Base-by-base conservation (phyloP, 805 yeast species). In the Dipodascus geniculatus region DNA sequence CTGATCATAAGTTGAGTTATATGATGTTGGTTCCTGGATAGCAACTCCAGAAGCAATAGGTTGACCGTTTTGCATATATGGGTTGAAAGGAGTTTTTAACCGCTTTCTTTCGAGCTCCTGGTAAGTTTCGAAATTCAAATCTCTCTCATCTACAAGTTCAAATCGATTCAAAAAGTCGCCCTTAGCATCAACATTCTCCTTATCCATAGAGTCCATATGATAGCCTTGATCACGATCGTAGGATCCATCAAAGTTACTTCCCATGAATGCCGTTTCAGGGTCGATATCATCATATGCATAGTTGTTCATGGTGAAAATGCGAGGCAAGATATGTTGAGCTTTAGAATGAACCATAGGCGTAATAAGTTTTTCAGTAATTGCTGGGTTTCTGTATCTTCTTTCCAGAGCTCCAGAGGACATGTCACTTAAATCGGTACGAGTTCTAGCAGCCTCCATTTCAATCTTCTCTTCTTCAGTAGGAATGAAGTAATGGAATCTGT, bases 281-380 rank as follows among this genome's bases (percentile, higher is more conserved):
- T 42, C 55, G 20, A 49, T 35, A 4, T 48, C 56, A 14, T 51
- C 56, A 23, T 14, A 20, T 20, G 35, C 31, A 16, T 16, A 35
- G 14, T 33, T 23, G 16, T 47, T 23, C 33, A 52, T 38, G 20
- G 53, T n/a, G 48, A 57, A 56, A 14, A 60, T 59, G 4, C 23
- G 16, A 11, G 53, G 51, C n/a, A 59, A 49, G 38, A 52, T 22
- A 31, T 42, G 55, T 22, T 54, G 53, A 11, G 60, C 57, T n/a
- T 50, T 52, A 9, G 61, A 56, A 53, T 55, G 56, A 3, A 61
- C 62, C 62, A 61, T 57, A 3, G 64, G 63, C 6, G 54, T 58
- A 2, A 57, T 54, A n/a, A 60, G 52, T 17, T 33, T 48, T 38
- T 51, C 48, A 20, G 50, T 48, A 8, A 61, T 24, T 14, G 60